Evolutionary conservation across 495 filamentous ascomycete genomes (phyloP).

Genomic region (Xylaria palmicola): DNA sequence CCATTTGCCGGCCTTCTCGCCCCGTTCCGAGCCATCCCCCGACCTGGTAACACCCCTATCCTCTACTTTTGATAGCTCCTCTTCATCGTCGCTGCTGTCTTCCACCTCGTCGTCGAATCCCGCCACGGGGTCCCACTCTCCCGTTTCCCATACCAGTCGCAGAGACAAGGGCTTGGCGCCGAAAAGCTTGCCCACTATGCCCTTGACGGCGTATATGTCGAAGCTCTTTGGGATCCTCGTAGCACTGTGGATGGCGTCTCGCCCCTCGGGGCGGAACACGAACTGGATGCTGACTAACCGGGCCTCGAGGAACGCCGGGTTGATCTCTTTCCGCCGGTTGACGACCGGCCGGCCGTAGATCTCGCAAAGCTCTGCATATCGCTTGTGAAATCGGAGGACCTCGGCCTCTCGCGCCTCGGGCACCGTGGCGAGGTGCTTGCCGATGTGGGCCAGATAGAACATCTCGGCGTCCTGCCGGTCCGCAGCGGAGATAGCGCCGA

Average conservation of each 20-base stretch:
- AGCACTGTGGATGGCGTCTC: slow-evolving; percentile 14
- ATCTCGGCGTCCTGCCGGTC: slow-evolving; percentile 86
- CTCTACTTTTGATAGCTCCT: slow-evolving; percentile 34
- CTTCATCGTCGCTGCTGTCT: slow-evolving; percentile 57
- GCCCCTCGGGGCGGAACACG: slow-evolving; percentile 33
- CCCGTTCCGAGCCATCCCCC: slow-evolving; percentile 16
- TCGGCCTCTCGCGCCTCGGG: slow-evolving; percentile 52
- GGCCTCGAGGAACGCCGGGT: slow-evolving; percentile 70
- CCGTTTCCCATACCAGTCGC: slow-evolving; percentile 74
- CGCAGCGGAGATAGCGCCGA: slow-evolving; percentile 63
- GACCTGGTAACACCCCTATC: slow-evolving; percentile 16
- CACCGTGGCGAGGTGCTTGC: slow-evolving; percentile 63
- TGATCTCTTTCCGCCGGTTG: slow-evolving; percentile 49
- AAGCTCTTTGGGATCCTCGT: slow-evolving; percentile 71
- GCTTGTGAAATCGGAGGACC: slow-evolving; percentile 60
- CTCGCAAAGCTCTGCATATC: slow-evolving; percentile 72
- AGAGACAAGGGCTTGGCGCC: slow-evolving; percentile 60
- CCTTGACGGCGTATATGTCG: slow-evolving; percentile 78
- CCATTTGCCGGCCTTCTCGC: slow-evolving; percentile 49
- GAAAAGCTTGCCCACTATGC: slow-evolving; percentile 71
- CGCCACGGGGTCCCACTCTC: slow-evolving; percentile 76
- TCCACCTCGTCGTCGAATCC: slow-evolving; percentile 61
- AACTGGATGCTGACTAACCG: slow-evolving; percentile 68
- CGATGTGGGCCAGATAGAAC: slow-evolving; percentile 85
- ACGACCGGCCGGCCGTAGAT: slow-evolving; percentile 66